Evolutionary conservation across 768 basidiomycete species (phyloP).

Genomic region (Kwoniella sp.): DNA sequence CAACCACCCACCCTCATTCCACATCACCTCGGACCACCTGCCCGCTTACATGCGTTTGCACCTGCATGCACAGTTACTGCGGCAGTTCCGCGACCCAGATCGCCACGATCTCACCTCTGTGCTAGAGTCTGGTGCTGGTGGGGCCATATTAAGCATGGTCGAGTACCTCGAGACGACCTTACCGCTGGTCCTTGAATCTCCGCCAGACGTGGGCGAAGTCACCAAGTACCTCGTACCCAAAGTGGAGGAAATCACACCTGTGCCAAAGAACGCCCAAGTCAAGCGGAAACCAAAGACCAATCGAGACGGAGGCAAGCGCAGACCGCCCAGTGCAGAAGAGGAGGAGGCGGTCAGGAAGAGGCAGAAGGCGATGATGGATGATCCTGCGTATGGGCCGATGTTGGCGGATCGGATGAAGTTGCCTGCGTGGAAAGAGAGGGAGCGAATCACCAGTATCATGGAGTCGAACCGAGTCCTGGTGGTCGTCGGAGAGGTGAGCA

Average conservation of each 20-base stretch:
- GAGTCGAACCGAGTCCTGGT: constrained; percentile 65
- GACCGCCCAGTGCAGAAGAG: constrained; percentile 32
- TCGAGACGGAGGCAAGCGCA: constrained; percentile 22
- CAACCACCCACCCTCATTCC: constrained; percentile 62
- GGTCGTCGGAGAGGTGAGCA: constrained; percentile 78
- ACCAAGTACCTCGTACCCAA: constrained; percentile 59
- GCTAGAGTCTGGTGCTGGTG: constrained; percentile 62
- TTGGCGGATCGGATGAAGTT: constrained; percentile 59
- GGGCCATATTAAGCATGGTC: constrained; percentile 62
- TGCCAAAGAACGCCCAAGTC: neutral
- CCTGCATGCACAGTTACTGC: constrained; percentile 65
- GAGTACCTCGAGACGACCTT: constrained; percentile 68
- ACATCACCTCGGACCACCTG: constrained; percentile 63
- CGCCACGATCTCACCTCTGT: constrained; percentile 53
- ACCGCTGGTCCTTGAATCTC: constrained; percentile 59
- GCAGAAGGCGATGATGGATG: constrained; percentile 55
- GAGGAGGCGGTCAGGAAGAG: constrained; percentile 49
- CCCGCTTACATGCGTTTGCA: constrained; percentile 80
- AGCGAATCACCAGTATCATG: constrained; percentile 61
- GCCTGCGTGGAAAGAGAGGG: constrained; percentile 69
- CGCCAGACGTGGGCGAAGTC: constrained; percentile 69
- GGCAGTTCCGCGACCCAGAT: constrained; percentile 56
- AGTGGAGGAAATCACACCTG: constrained; percentile 14
- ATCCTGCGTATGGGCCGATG: constrained; percentile 59
- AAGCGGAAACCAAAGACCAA: constrained; percentile 19